Percentiles rank a stretch among this genome's conserved stretches.
These are phyloP conservation scores for Circinella umbellata DNA, from an alignment of 371 early-diverging fungal genomes.

Conservation along the genomic window DNA sequence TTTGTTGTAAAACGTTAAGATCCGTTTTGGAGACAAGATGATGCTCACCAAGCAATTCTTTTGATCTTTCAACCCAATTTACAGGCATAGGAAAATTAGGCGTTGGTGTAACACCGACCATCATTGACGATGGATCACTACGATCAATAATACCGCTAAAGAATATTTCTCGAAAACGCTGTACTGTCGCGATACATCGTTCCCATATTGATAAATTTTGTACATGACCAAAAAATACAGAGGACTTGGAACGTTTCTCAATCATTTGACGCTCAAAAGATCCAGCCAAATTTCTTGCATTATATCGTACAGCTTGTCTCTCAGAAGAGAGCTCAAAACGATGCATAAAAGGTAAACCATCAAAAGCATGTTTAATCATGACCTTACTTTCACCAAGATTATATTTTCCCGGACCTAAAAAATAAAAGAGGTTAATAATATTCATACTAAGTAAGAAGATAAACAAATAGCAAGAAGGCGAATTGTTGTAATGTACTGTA, in stretches of 20 bases:
- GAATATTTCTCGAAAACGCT: slow-evolving; percentile 3
- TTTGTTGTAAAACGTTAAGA: slow-evolving; percentile 59
- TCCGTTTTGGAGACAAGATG: slow-evolving; percentile 63
- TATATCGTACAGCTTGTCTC: slow-evolving; percentile 30
- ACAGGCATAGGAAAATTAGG: slow-evolving; percentile 51
- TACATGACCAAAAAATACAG: slow-evolving; percentile 35
- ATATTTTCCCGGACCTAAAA: slow-evolving; percentile 42
- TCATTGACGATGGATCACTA: slow-evolving; percentile 1
- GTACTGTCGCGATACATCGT: not conserved
- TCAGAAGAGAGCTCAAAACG: slow-evolving; percentile 37
- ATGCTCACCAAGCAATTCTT: not conserved
- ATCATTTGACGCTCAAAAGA: slow-evolving; percentile 25
- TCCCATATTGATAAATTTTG: slow-evolving; percentile 14
- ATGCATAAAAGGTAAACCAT: slow-evolving; percentile 49
- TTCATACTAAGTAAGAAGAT: too few relatives aligned
- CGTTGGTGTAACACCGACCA: slow-evolving; percentile 61
- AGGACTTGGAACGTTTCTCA: not conserved
- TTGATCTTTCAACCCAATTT: not conserved
- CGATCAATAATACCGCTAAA: not conserved
- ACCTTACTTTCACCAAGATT: slow-evolving; percentile 31
- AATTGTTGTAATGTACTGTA: too few relatives aligned
- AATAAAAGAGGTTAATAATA: too few relatives aligned
- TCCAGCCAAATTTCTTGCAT: slow-evolving; percentile 34
- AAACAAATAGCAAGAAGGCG: too few relatives aligned
- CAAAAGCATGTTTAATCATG: slow-evolving; percentile 49